Conservation (phyloP, 371 early-diverging fungal species). For the Vavraia culicis region DNA sequence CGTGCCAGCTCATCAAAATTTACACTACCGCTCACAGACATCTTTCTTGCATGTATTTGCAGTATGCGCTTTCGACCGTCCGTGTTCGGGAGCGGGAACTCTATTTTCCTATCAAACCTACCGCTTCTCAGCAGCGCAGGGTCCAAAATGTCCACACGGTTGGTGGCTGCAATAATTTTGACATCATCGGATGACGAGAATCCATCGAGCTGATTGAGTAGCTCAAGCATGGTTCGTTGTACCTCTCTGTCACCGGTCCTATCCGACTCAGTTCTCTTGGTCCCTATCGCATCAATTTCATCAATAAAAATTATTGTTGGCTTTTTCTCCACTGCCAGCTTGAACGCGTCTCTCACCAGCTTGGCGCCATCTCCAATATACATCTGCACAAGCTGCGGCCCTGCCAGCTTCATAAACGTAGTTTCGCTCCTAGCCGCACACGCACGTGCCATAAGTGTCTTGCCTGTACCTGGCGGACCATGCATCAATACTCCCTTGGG, state of each 20-base stretch:
- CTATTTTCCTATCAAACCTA: slow-evolving; percentile 95
- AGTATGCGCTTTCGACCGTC: slow-evolving; percentile 90
- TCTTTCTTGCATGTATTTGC: slow-evolving; percentile 95
- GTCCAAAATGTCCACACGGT: slow-evolving; percentile 96
- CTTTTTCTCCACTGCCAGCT: slow-evolving; percentile 85
- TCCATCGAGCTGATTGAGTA: slow-evolving; percentile 48
- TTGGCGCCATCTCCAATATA: slow-evolving; percentile 92
- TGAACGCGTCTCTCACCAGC: slow-evolving; percentile 90
- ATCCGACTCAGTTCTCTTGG: slow-evolving; percentile 85
- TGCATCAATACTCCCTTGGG: slow-evolving; percentile 92
- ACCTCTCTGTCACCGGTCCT: slow-evolving; percentile 97
- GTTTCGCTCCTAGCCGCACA: slow-evolving; percentile 82
- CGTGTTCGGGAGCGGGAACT: slow-evolving; percentile 92
- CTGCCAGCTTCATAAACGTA: slow-evolving; percentile 82
- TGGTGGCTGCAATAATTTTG: slow-evolving; percentile 99
- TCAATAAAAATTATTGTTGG: slow-evolving; percentile 99
- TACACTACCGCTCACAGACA: slow-evolving; percentile 77
- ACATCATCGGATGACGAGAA: slow-evolving; percentile 52
- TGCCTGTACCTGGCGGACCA: slow-evolving; percentile 84
- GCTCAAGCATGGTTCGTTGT: slow-evolving; percentile 94
- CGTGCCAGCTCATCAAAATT: slow-evolving; percentile 94
- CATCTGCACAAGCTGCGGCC: slow-evolving; percentile 86
- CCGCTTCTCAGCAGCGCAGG: slow-evolving; percentile 95
- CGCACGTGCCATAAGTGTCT: slow-evolving; percentile 67
- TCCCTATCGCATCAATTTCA: slow-evolving; percentile 99